Percentiles rank a stretch among this genome's conserved stretches.
phyloP scores from a whole-genome alignment of 2,329 filamentous ascomycete genomes.

The Penicillium freii region DNA sequence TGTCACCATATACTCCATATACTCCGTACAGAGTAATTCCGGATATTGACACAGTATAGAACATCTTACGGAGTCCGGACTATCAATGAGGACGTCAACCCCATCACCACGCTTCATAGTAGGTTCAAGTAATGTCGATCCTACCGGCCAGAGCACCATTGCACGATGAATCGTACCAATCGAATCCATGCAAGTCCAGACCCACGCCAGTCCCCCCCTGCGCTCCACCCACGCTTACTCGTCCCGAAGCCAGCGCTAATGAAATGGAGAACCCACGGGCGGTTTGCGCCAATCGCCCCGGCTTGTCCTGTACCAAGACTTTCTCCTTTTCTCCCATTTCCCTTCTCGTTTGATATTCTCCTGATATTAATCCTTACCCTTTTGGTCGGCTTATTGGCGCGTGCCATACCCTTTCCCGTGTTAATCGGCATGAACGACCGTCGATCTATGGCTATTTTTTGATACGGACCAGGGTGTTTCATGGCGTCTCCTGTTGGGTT shows the following conservation, averaged over 20 bases:
- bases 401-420: conserved; percentile 19
- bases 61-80: background rate
- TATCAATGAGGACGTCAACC: background rate
- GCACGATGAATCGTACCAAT: conserved; percentile 19
- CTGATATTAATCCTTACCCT: conserved; percentile 23
- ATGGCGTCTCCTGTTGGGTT: conserved; percentile 22
- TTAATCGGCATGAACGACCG: conserved; percentile 22
- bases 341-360: conserved; percentile 8
- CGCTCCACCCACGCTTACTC: conserved; percentile 14
- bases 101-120: conserved; percentile 7
- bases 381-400: conserved; percentile 21
- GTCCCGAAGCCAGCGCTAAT: conserved; percentile 13
- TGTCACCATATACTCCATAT: background rate
- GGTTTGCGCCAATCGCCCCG: conserved; percentile 22
- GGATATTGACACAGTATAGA: background rate
- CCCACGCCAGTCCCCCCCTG: conserved; percentile 10
- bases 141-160: conserved; percentile 16
- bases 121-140: conserved; percentile 21
- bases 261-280: conserved; percentile 20
- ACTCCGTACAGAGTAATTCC: background rate
- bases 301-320: conserved; percentile 4
- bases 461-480: conserved; percentile 20
- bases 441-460: conserved; percentile 29
- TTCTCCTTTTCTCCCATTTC: conserved; percentile 12
- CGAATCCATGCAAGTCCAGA: conserved; percentile 13